Evolutionary conservation across 23 red algal genomes (phyloP).

Genomic region (Pyropia haitanensis): DNA sequence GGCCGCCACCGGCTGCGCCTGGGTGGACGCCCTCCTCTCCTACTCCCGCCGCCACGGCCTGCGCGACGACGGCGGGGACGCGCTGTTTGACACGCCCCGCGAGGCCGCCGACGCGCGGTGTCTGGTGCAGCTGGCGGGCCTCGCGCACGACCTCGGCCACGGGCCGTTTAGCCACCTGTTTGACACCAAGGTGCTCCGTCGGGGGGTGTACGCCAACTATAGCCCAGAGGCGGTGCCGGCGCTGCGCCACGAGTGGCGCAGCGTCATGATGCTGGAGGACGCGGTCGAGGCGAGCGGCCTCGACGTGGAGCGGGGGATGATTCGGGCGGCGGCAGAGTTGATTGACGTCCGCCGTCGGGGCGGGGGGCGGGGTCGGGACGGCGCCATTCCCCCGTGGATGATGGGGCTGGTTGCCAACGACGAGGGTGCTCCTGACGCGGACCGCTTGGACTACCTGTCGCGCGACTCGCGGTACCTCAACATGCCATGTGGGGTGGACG

Average conservation of each 20-base stretch:
- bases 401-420: slow-evolving; percentile 70
- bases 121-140: slow-evolving; percentile 69
- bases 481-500: slow-evolving; percentile 83
- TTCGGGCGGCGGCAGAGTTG: slow-evolving; percentile 41
- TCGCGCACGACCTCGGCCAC: slow-evolving; percentile 94
- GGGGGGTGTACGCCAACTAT: neutral
- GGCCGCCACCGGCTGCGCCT: slow-evolving; percentile 26
- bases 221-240: neutral
- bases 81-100: slow-evolving; percentile 41
- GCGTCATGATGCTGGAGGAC: slow-evolving; percentile 53
- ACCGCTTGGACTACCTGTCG: slow-evolving; percentile 95
- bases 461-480: slow-evolving; percentile 52
- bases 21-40: slow-evolving; percentile 39
- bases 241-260: slow-evolving; percentile 68
- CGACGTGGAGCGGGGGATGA: slow-evolving; percentile 35
- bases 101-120: slow-evolving; percentile 26
- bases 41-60: slow-evolving; percentile 32
- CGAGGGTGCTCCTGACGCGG: slow-evolving; percentile 66
- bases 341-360: slow-evolving; percentile 38
- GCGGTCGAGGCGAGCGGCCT: slow-evolving; percentile 40
- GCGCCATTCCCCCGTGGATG: slow-evolving; percentile 36
- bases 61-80: neutral
- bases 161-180: slow-evolving; percentile 91
- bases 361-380: neutral
- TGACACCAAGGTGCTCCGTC: slow-evolving; percentile 48